A percentile compares a stretch with the other conserved stretches of the same genome.
Conservation (phyloP, 495 filamentous ascomycete genomes). For the Daldinia vernicosa region DNA sequence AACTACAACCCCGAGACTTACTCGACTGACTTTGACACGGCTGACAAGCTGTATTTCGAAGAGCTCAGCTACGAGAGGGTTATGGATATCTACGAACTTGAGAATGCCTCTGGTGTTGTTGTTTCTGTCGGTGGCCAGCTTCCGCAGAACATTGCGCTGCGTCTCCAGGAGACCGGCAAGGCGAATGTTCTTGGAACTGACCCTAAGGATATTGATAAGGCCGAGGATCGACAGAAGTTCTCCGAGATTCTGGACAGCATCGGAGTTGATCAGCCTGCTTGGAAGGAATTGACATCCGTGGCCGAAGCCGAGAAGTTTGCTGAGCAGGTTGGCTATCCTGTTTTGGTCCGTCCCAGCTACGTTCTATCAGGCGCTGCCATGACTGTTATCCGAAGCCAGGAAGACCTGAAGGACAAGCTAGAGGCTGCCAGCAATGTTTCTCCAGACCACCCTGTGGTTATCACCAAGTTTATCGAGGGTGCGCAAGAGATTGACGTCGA, state of each 20-base stretch:
- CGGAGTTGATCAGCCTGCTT: slow-evolving; percentile 92
- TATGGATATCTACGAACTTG: slow-evolving; percentile 98
- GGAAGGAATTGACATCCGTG: slow-evolving; percentile 95
- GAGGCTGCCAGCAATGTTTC: slow-evolving; percentile 90
- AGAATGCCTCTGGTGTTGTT: slow-evolving; percentile 85
- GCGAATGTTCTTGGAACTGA: slow-evolving; percentile 92
- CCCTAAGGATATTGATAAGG: slow-evolving; percentile 93
- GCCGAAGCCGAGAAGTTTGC: slow-evolving; percentile 88
- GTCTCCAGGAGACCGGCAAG: slow-evolving; percentile 88
- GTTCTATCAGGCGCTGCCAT: slow-evolving; percentile 98
- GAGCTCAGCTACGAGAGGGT: slow-evolving; percentile 97
- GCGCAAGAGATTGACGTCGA: slow-evolving; percentile 99
- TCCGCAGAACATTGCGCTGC: slow-evolving; percentile 95
- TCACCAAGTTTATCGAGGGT: slow-evolving; percentile 98
- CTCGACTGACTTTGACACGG: slow-evolving; percentile 88
- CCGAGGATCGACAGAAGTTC: slow-evolving; percentile 98
- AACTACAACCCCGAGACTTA: slow-evolving; percentile 95
- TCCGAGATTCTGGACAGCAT: slow-evolving; percentile 96
- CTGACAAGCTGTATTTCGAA: slow-evolving; percentile 97
- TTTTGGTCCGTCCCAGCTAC: slow-evolving; percentile 94
- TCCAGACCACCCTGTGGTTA: slow-evolving; percentile 97
- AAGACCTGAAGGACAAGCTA: slow-evolving; percentile 90
- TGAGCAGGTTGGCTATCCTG: slow-evolving; percentile 87
- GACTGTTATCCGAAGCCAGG: slow-evolving; percentile 96
- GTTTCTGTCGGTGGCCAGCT: slow-evolving; percentile 96